Percentiles rank a stretch among this genome's conserved stretches.
These are phyloP conservation scores for Hypoxylon perforatum DNA, from an alignment of 495 filamentous ascomycete genomes.

Conservation along the genomic window DNA sequence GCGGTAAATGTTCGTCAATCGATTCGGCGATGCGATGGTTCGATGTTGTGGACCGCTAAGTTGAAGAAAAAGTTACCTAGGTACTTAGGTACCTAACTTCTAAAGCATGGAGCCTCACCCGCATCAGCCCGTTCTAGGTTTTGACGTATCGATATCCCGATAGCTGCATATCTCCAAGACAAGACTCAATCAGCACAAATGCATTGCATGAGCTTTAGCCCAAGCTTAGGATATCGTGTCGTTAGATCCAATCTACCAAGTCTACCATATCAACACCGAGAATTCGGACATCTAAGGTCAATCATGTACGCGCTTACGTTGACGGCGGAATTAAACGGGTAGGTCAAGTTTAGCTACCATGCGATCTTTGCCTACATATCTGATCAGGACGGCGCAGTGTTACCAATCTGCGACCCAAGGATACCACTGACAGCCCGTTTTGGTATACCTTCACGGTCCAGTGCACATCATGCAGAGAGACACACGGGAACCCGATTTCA, in stretches of 20 bases:
- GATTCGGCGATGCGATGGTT: slow-evolving; percentile 26
- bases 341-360: slow-evolving; percentile 21
- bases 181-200: background rate
- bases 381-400: slow-evolving; percentile 68
- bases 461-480: slow-evolving; percentile 94
- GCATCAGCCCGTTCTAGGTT: too few species aligned
- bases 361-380: slow-evolving; percentile 21
- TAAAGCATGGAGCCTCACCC: background rate
- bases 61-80: background rate
- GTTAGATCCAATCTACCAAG: slow-evolving; percentile 15
- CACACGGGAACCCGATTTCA: slow-evolving; percentile 85
- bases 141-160: slow-evolving; percentile 13
- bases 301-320: slow-evolving; percentile 83
- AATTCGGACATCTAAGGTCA: slow-evolving; percentile 8
- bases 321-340: slow-evolving; percentile 82
- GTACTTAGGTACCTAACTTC: too few species aligned
- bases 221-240: slow-evolving; percentile 11
- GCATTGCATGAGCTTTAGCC: background rate
- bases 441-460: slow-evolving; percentile 97
- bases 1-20: slow-evolving; percentile 19
- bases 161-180: slow-evolving; percentile 6
- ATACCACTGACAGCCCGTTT: slow-evolving; percentile 82
- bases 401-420: slow-evolving; percentile 85
- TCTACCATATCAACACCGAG: slow-evolving; percentile 3
- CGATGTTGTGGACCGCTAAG: slow-evolving; percentile 19